These are phyloP conservation scores for Diplogelasinospora grovesii DNA, from an alignment of 495 filamentous ascomycete genomes.

Conservation along the genomic window DNA sequence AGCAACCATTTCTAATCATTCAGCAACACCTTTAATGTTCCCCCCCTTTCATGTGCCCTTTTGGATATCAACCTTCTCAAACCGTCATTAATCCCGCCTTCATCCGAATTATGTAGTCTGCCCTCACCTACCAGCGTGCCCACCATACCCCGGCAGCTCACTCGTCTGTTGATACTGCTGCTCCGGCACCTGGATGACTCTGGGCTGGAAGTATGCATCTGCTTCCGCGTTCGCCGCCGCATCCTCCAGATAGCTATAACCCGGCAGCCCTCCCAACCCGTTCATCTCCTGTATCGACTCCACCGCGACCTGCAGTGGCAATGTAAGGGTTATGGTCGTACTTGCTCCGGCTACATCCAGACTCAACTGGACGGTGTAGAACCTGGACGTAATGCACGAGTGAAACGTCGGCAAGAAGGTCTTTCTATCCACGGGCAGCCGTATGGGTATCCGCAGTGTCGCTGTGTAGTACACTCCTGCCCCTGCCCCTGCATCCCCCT, in stretches of 20 bases:
- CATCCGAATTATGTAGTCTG: too few species aligned
- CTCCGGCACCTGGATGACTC: constrained; percentile 24
- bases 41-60: too few species aligned
- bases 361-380: constrained; percentile 67
- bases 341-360: constrained; percentile 50
- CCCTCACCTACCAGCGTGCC: too few species aligned
- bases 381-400: constrained; percentile 72
- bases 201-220: constrained; percentile 44
- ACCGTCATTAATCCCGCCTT: too few species aligned
- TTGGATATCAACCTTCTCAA: too few species aligned
- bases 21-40: too few species aligned
- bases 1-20: too few species aligned
- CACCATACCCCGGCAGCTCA: constrained; percentile 38
- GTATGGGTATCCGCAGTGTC: constrained; percentile 64
- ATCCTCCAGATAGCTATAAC: constrained; percentile 32
- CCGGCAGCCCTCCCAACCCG: constrained; percentile 21
- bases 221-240: constrained; percentile 28
- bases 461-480: constrained; percentile 57
- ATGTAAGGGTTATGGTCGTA: constrained; percentile 54
- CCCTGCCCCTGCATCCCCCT: too few species aligned
- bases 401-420: constrained; percentile 84
- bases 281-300: constrained; percentile 23
- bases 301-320: constrained; percentile 72
- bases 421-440: constrained; percentile 57
- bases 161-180: constrained; percentile 8